Conservation (phyloP, 495 filamentous ascomycete species). For the Tuber borchii region DNA sequence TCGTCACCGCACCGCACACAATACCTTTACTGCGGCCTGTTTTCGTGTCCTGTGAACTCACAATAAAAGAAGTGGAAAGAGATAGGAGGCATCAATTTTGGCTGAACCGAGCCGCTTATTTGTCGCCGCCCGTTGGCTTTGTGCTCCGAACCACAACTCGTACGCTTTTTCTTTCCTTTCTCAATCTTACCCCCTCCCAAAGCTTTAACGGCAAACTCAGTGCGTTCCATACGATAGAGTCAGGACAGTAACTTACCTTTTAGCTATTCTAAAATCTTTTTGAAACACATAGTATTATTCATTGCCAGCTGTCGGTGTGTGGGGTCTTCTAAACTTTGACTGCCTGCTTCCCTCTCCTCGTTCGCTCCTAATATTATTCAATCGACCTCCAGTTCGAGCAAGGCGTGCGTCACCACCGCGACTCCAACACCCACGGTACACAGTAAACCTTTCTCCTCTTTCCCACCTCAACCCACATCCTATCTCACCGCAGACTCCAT, state of each 20-base stretch:
- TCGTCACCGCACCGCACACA: not conserved
- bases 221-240: not conserved
- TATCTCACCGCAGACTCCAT: not conserved
- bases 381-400: not conserved
- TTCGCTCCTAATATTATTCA: not conserved
- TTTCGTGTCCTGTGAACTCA: not conserved
- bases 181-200: not conserved
- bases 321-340: not conserved
- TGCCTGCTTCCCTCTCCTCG: not conserved
- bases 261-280: not conserved
- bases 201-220: not conserved
- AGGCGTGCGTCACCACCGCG: slow-evolving; percentile 1
- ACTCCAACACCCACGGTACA: not conserved
- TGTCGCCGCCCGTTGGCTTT: not conserved
- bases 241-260: not conserved
- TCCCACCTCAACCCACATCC: not conserved
- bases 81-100: not conserved
- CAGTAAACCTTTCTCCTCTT: not conserved
- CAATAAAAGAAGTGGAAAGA: not conserved
- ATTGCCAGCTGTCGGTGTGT: not conserved
- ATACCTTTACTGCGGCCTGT: not conserved
- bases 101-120: not conserved
- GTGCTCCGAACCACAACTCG: not conserved
- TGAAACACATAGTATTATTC: not conserved
- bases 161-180: not conserved